These are phyloP conservation scores for Trametes coccinea DNA, from an alignment of 768 basidiomycete species.

Conservation along the genomic window DNA sequence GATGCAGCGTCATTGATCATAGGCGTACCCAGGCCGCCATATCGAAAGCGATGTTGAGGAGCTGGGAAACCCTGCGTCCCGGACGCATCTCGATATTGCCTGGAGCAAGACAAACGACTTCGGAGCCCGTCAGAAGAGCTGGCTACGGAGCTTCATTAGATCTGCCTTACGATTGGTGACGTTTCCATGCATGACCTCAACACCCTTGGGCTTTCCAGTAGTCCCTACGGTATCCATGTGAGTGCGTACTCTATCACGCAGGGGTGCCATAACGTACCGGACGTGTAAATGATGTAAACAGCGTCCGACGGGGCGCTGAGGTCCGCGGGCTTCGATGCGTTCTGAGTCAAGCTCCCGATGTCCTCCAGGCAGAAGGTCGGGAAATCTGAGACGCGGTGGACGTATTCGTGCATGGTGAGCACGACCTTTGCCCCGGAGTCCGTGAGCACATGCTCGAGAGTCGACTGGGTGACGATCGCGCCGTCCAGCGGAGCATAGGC, in stretches of 20 bases:
- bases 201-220: constrained; percentile 59
- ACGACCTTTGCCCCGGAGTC: constrained; percentile 48
- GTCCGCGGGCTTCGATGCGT: constrained; percentile 38
- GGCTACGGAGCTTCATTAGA: not conserved
- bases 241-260: not conserved
- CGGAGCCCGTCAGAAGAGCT: not conserved
- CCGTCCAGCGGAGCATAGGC: constrained; percentile 63
- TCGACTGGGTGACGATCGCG: constrained; percentile 54
- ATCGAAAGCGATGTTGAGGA: constrained; percentile 66
- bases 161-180: constrained; percentile 53
- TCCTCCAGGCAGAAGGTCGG: constrained; percentile 30
- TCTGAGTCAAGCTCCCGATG: constrained; percentile 1
- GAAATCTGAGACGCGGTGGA: constrained; percentile 21
- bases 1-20: not conserved
- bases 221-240: constrained; percentile 39
- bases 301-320: constrained; percentile 39
- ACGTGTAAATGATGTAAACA: constrained; percentile 63
- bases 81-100: constrained; percentile 62
- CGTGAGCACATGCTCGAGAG: constrained; percentile 49
- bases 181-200: constrained; percentile 59
- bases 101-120: constrained; percentile 47
- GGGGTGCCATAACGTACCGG: constrained; percentile 40
- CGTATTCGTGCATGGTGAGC: constrained; percentile 39
- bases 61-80: constrained; percentile 55
- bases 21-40: constrained; percentile 59